phyloP scores from a whole-genome alignment of 495 filamentous ascomycete genomes.

The Oidiodendron maius region DNA sequence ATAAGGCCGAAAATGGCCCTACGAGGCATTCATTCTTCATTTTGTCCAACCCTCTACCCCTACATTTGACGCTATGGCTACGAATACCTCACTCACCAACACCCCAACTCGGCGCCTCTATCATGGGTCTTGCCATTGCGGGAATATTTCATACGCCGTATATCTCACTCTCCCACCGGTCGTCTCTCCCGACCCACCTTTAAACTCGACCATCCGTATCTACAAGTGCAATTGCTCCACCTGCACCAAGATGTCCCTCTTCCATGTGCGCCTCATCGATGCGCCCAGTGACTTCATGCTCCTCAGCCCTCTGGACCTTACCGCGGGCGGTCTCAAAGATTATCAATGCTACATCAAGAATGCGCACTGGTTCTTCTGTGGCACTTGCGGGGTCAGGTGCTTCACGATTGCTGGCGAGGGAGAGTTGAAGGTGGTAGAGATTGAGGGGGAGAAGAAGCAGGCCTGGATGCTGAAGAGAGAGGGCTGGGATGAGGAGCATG shows the following conservation, averaged over 20 bases:
- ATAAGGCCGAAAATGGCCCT: too few relatives aligned
- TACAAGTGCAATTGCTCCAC: constrained; percentile 28
- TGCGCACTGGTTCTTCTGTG: constrained; percentile 28
- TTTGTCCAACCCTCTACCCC: too few relatives aligned
- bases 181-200: constrained; percentile 6
- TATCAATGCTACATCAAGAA: constrained; percentile 20
- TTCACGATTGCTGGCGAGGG: constrained; percentile 27
- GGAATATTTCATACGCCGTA: constrained; percentile 22
- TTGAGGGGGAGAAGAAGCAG: constrained; percentile 14
- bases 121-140: constrained; percentile 32
- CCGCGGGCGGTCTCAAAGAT: constrained; percentile 12
- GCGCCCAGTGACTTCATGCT: constrained; percentile 28
- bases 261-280: constrained; percentile 25
- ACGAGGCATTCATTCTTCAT: too few relatives aligned
- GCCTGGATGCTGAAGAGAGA: constrained; percentile 11
- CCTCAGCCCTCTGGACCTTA: constrained; percentile 23
- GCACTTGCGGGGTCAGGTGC: constrained; percentile 27
- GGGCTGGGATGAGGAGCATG: constrained; percentile 11
- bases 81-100: too few relatives aligned
- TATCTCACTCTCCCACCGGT: constrained; percentile 25
- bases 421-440: constrained; percentile 16
- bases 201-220: constrained; percentile 12
- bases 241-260: constrained; percentile 27
- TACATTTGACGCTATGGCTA: too few relatives aligned
- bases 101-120: constrained; percentile 21